Percentiles rank a stretch among this genome's conserved stretches.
Conservation (phyloP, 768 basidiomycete genomes). For the Kwoniella dejecticola region DNA sequence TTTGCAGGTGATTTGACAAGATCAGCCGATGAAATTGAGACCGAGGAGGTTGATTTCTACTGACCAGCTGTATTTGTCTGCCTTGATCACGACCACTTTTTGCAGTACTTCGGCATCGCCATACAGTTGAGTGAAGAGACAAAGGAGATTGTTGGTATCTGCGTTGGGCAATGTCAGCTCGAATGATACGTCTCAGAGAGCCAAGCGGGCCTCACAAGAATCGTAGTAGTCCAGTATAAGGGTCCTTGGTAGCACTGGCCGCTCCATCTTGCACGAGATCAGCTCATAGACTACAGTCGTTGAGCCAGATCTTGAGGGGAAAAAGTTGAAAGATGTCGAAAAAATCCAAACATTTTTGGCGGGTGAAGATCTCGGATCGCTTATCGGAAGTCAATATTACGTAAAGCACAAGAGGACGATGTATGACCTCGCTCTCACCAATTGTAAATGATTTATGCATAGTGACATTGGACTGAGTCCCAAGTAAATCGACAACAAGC, state of each 20-base stretch:
- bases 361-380: too few species aligned
- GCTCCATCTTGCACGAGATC: conserved; percentile 14
- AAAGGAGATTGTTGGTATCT: conserved; percentile 56
- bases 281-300: too few species aligned
- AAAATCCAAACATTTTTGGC: too few species aligned
- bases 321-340: neutral
- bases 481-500: too few species aligned
- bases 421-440: too few species aligned
- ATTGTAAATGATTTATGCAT: too few species aligned
- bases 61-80: conserved; percentile 52
- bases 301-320: conserved; percentile 6
- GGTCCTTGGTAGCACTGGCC: conserved; percentile 41
- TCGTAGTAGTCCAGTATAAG: conserved; percentile 56
- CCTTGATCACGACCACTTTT: conserved; percentile 53
- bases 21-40: conserved; percentile 8
- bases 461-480: too few species aligned
- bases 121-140: conserved; percentile 53
- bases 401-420: too few species aligned
- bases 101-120: conserved; percentile 41
- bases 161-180: neutral
- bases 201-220: conserved; percentile 41
- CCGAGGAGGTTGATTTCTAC: neutral
- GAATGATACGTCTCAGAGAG: neutral
- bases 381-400: too few species aligned
- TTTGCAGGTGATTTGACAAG: neutral